phyloP scores from a whole-genome alignment of 2,329 filamentous ascomycete species.

The Colletotrichum sp. region DNA sequence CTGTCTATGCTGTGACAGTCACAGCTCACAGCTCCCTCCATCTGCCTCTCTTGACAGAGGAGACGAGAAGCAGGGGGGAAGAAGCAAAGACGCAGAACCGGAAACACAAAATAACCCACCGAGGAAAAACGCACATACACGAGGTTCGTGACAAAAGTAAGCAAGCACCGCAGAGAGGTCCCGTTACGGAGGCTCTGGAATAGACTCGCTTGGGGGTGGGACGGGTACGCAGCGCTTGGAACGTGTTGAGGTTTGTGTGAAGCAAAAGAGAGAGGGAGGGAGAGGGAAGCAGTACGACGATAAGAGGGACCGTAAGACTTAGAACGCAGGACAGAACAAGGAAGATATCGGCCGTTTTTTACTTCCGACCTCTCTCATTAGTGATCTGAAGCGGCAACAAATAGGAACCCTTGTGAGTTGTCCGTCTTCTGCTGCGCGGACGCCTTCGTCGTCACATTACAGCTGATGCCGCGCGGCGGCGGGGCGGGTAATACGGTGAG shows the following conservation, averaged over 20 bases:
- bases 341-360: background rate
- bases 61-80: background rate
- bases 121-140: background rate
- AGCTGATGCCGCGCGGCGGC: background rate
- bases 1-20: background rate
- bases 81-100: background rate
- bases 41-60: background rate
- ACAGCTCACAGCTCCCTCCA: background rate
- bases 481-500: background rate
- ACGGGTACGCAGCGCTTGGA: background rate
- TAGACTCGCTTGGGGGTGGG: background rate
- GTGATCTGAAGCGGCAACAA: background rate
- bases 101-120: background rate
- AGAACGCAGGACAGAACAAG: background rate
- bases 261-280: background rate
- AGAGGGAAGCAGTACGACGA: background rate
- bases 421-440: background rate
- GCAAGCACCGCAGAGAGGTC: background rate
- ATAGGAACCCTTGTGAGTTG: background rate
- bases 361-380: background rate
- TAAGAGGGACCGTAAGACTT: background rate
- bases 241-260: background rate
- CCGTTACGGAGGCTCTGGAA: background rate
- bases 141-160: background rate
- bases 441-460: background rate